Evolutionary conservation across 169 alveolate genomes (phyloP).

Genomic region (Plasmodium ovale): DNA sequence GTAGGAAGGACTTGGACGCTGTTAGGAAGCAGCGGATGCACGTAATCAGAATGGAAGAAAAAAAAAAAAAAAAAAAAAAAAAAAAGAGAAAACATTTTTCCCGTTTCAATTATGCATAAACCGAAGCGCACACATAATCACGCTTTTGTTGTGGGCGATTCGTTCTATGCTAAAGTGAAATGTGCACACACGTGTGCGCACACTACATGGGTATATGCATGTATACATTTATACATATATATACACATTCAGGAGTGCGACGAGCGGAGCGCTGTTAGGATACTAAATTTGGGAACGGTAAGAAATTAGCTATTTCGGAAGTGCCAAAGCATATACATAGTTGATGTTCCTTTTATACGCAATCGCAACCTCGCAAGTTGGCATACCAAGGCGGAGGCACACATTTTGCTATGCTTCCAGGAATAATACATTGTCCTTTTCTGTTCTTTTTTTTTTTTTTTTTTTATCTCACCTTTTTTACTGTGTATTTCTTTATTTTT

Average conservation of each 20-base stretch:
- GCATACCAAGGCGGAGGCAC: too few relatives aligned
- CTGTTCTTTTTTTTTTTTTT: conserved; percentile 10
- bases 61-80: too few relatives aligned
- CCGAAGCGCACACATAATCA: too few relatives aligned
- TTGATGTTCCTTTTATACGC: neutral
- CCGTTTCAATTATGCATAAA: too few relatives aligned
- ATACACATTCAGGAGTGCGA: conserved; percentile 24
- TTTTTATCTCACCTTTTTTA: too few relatives aligned
- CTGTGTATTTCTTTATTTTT: neutral
- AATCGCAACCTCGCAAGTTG: neutral
- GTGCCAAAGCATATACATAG: neutral
- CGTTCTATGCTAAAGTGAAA: too few relatives aligned
- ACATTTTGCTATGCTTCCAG: neutral
- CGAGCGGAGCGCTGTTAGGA: conserved; percentile 39
- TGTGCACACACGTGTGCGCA: neutral
- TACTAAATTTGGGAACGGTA: conserved; percentile 45
- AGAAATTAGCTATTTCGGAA: too few relatives aligned
- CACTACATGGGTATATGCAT: neutral
- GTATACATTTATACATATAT: neutral
- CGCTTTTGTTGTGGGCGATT: too few relatives aligned
- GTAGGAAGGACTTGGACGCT: conserved; percentile 8
- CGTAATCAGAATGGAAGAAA: conserved; percentile 14
- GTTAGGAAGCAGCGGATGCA: conserved; percentile 10
- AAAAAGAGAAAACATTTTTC: too few relatives aligned
- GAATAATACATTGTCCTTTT: neutral